Evolutionary conservation across 2,329 filamentous ascomycete genomes (phyloP).

Genomic region (Monilinia polystroma): DNA sequence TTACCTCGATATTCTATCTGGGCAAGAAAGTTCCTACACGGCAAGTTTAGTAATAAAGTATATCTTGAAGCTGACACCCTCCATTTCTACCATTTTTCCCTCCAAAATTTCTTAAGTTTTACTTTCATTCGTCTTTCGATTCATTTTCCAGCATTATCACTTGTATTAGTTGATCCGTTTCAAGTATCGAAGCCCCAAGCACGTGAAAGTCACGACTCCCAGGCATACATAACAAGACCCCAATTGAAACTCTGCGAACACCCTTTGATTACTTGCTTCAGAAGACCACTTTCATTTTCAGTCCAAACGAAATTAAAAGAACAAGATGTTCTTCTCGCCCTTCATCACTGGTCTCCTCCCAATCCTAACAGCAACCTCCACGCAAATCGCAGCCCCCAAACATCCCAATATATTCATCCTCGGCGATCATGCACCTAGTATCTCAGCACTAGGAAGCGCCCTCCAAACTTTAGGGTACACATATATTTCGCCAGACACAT

Average conservation of each 20-base stretch:
- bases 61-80: neutral
- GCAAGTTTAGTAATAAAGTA: neutral
- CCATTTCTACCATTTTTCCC: neutral
- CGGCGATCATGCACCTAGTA: slow-evolving; percentile 5
- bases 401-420: slow-evolving; percentile 20
- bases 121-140: neutral
- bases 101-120: neutral
- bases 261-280: neutral
- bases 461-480: slow-evolving; percentile 19
- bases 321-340: slow-evolving; percentile 21
- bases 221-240: neutral
- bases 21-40: neutral
- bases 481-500: slow-evolving; percentile 1
- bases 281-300: neutral
- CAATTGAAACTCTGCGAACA: neutral
- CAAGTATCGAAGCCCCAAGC: neutral
- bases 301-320: neutral
- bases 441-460: slow-evolving; percentile 4
- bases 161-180: neutral
- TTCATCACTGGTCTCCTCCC: slow-evolving; percentile 19
- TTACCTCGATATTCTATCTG: neutral
- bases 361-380: slow-evolving; percentile 17
- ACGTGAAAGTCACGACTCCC: neutral
- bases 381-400: neutral
- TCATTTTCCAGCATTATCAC: neutral